Base-by-base conservation (phyloP, 768 basidiomycete genomes). In the Leucosporidium yakuticum region DNA sequence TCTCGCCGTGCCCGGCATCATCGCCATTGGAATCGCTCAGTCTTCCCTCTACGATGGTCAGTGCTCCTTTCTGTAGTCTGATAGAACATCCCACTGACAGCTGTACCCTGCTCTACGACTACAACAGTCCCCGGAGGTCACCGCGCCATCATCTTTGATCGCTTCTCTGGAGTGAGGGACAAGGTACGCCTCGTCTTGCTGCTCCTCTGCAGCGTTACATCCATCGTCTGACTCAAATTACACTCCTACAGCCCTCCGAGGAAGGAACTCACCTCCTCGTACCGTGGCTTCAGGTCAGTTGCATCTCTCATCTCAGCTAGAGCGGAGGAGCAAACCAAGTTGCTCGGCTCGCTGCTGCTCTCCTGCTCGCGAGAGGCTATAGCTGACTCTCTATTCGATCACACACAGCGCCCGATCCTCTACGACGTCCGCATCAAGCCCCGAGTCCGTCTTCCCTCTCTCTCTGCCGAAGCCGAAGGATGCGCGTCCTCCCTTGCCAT, bases 371-470 rank as follows among this genome's bases (percentile, higher is more conserved):
- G 12, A 7, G 1, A 32, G 27, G 32, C 29, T 27, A 23, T 4
- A 19, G 11, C 50, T 61, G 27, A 48, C 36, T 39, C 20, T 6
- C 19, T 15, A n/a, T 4, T 2, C 9, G 20, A 1, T 55, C 51
- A 21, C 69, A 15, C 17, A 23, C 95, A 98, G 79, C 85, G 88
- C 67, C 94, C 95, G 29, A 97, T 99, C 80, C 81, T 98, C 59
- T 98, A 95, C 77, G 96, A 99, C 82, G 94, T 92, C 72, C 87
- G 96, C 66, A 97, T 92, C 76, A 98, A 98, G 80, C 95, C 95
- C 57, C 83, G 94, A 75, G 93, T 92, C 73, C 74, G 86, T 79
- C 7, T 17, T 44, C n/a, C 31, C 49, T 51, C 58, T 27, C 44
- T 56, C 27, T 53, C 34, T 65, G 27, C 50, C 56, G 34, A 44